Evolutionary conservation across 495 filamentous ascomycete species (phyloP).

Genomic region (Cryomyces antarcticus): DNA sequence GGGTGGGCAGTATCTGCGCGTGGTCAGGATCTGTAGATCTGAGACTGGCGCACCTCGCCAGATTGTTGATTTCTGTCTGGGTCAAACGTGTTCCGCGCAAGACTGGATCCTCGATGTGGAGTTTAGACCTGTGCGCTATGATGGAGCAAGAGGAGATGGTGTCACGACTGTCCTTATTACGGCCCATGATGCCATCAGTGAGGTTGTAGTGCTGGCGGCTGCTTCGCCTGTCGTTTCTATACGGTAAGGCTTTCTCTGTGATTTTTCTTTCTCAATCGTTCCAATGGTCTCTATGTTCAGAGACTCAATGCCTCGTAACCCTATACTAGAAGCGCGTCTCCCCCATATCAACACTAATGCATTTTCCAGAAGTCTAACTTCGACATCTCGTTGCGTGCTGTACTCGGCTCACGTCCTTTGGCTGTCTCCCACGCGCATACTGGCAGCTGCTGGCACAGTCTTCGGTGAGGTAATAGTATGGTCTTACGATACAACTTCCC

Average conservation of each 20-base stretch:
- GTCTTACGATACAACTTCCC: slow-evolving; percentile 27
- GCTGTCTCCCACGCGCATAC: slow-evolving; percentile 32
- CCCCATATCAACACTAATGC: neutral
- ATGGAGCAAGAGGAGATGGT: slow-evolving; percentile 5
- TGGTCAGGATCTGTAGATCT: slow-evolving; percentile 4
- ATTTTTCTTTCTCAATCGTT: neutral
- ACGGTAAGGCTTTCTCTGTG: neutral
- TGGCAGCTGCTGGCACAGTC: slow-evolving; percentile 74
- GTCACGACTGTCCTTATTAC: slow-evolving; percentile 36
- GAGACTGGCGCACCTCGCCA: slow-evolving; percentile 1
- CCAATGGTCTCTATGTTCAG: neutral
- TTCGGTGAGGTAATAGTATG: slow-evolving; percentile 88
- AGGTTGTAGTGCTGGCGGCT: neutral
- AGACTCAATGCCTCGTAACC: neutral
- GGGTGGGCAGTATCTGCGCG: slow-evolving; percentile 12
- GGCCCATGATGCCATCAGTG: slow-evolving; percentile 60
- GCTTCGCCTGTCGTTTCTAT: neutral
- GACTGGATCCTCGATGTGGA: slow-evolving; percentile 77
- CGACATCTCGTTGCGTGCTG: slow-evolving; percentile 65
- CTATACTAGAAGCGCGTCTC: neutral
- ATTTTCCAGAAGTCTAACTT: slow-evolving; percentile 23
- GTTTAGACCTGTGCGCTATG: slow-evolving; percentile 23
- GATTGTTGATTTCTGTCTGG: neutral
- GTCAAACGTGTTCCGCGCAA: slow-evolving; percentile 21
- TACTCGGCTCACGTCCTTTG: slow-evolving; percentile 62